Evolutionary conservation across 108 stramenopile genomes (phyloP), one percentile per base, ranked within the genome.

Genomic region (Fragilaria radians): DNA sequence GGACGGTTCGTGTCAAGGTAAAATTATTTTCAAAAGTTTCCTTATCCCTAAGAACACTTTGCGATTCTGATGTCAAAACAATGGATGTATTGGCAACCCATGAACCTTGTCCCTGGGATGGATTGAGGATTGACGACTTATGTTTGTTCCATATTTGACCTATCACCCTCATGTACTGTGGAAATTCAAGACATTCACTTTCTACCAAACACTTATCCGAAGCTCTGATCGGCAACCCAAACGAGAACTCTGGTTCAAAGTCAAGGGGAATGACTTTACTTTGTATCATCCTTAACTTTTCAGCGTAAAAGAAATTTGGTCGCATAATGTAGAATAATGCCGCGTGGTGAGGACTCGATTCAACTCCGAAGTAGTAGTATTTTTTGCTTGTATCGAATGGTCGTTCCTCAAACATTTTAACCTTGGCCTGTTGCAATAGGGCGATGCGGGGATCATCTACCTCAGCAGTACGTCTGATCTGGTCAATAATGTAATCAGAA

Each of bases 181-280:
- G 33, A 55, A 79, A 73, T 4, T 64, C 33, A 24, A 73, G 54
- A 52, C 78, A 74, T 57, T 79, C 78, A 24, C 67, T 73, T 52
- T 79, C 78, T 3, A 11, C 32, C 3, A 59, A 18, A 32, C 78
- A 79, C 57, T 79, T 79, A 54, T 79, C 78, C 9, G 78, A 79
- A 7, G 68, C 73, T 63, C 78, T 67, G 36, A 79, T 71, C 5
- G 78, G 72, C 31, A 74, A 23, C 4, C 78, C 73, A 50, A 73
- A 29, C 4, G 62, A 23, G 17, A 57, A 31, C 32, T 65, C 50
- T 7, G 64, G 53, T 59, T 55, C 33, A 30, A 67, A 61, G 32
- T 58, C 52, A 11, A 26, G 32, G 5, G 61, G 66, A 36, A 62
- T 19, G 32, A 45, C 48, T 25, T 54, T n/a, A 11, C 49, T n/a